phyloP scores from a whole-genome alignment of 1,284 basidiomycete genomes.

The Ustilago cynodontis region DNA sequence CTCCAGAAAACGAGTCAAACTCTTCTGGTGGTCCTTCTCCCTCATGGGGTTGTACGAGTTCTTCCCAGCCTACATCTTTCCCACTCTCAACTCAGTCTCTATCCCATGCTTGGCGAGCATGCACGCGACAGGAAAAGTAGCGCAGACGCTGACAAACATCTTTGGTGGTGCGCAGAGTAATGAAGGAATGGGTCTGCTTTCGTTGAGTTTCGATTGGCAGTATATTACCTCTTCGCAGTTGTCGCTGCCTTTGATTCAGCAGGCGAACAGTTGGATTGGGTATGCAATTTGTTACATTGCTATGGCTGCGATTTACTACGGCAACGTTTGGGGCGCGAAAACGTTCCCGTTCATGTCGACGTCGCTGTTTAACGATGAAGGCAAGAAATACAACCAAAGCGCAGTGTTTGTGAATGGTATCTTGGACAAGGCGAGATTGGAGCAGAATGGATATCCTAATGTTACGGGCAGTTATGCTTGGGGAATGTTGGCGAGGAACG shows the following conservation, averaged over 20 bases:
- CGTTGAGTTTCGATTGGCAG: slow-evolving; percentile 56
- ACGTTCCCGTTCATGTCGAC: slow-evolving; percentile 52
- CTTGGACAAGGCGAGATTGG: slow-evolving; percentile 53
- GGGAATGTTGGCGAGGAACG: slow-evolving; percentile 72
- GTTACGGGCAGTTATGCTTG: slow-evolving; percentile 74
- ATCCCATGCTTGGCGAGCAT: slow-evolving; percentile 73
- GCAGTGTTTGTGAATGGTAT: slow-evolving; percentile 51
- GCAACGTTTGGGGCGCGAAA: slow-evolving; percentile 47
- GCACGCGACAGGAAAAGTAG: slow-evolving; percentile 71
- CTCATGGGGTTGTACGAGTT: slow-evolving; percentile 37
- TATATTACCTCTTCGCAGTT: slow-evolving; percentile 58
- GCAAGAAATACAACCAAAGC: slow-evolving; percentile 72
- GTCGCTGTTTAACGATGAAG: slow-evolving; percentile 33
- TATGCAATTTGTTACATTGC: slow-evolving; percentile 55
- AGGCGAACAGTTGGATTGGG: slow-evolving; percentile 62
- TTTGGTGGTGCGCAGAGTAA: slow-evolving; percentile 63
- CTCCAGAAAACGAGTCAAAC: slow-evolving; percentile 73
- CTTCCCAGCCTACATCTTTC: slow-evolving; percentile 73
- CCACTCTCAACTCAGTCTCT: slow-evolving; percentile 64
- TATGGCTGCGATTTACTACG: slow-evolving; percentile 63
- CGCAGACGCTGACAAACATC: slow-evolving; percentile 57
- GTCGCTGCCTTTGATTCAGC: slow-evolving; percentile 61
- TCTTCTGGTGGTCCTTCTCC: slow-evolving; percentile 75
- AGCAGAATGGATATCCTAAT: slow-evolving; percentile 57
- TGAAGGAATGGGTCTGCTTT: slow-evolving; percentile 60